These are phyloP conservation scores for Chytridiales sp. DNA, from an alignment of 371 early-diverging fungal species.

Conservation along the genomic window DNA sequence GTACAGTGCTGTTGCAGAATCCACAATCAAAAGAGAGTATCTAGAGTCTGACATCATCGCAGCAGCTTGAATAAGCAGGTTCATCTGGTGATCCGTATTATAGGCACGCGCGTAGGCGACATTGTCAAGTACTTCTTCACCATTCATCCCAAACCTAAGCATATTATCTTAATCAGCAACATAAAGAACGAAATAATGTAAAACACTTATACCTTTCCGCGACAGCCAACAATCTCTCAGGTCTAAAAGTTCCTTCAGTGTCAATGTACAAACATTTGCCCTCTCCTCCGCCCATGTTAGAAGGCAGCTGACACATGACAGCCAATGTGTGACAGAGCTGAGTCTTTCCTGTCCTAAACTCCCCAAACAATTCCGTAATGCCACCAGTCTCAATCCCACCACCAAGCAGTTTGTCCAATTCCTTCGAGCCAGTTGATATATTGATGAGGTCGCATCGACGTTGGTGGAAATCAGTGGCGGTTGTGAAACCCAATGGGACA, in stretches of 20 bases:
- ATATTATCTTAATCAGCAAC: not conserved
- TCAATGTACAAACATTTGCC: constrained; percentile 99
- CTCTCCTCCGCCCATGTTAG: constrained; percentile 88
- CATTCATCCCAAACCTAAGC: constrained; percentile 85
- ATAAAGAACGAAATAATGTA: not conserved
- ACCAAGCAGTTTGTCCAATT: constrained; percentile 94
- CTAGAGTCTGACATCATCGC: constrained; percentile 95
- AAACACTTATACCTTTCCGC: constrained; percentile 74
- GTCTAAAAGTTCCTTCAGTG: constrained; percentile 99
- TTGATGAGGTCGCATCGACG: constrained; percentile 83
- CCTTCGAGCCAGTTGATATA: constrained; percentile 94
- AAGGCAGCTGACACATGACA: constrained; percentile 83
- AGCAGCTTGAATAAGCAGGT: constrained; percentile 88
- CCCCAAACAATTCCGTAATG: constrained; percentile 99
- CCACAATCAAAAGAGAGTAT: constrained; percentile 93
- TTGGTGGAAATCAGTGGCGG: constrained; percentile 93
- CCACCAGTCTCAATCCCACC: constrained; percentile 98
- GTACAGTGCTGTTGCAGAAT: constrained; percentile 96
- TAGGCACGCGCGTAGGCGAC: constrained; percentile 97
- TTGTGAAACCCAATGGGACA: constrained; percentile 97
- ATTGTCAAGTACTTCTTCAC: constrained; percentile 90
- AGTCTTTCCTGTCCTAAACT: constrained; percentile 99
- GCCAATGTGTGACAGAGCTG: constrained; percentile 99
- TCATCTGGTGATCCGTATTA: constrained; percentile 97
- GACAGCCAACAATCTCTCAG: constrained; percentile 86